Base-by-base conservation (phyloP, 495 filamentous ascomycete species). In the Friedmanniomyces endolithicus region DNA sequence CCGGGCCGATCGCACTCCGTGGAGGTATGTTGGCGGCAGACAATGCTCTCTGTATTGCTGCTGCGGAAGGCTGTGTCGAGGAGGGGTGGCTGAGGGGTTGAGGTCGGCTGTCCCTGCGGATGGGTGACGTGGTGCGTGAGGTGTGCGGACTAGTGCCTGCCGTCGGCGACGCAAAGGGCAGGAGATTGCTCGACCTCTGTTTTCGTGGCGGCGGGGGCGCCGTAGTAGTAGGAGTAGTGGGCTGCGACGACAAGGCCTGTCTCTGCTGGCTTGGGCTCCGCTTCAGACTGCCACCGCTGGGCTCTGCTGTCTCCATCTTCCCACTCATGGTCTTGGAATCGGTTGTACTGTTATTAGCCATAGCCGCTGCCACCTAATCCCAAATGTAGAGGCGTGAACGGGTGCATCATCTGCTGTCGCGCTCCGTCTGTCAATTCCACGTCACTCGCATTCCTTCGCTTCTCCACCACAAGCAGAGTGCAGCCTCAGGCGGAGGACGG, bases 41-140 rank as follows among this genome's bases (percentile, higher is more conserved):
- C 27, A 88, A 70, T 41, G 79, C 78, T 62, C 80, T 78, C 59
- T 81, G 78, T 47, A 78, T 74, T 29, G 83, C 75, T 45, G 82
- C 74, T 17, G 78, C 75, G 50, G 83, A 75, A 25, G 81, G 76
- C 43, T 73, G 70, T 25, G 70, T 69, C 57, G 71, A 69, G 63
- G 67, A 68, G 43, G 73, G 47, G 62, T 61, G 66, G 2, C 69
- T 61, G 35, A 65, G 70, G 64, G 70, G 76, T 55, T 72, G 64
- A 19, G 70, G 68, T 62, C 85, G 76, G 52, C 71, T 72, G 1
- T 87, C 87, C 60, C 82, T 88, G 17, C 62, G 54, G 7, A 50
- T 50, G 1, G 68, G 68, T 8, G 68, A 70, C 20, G 55, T 59
- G 55, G 67, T 67, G 44, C 68, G 64, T 22, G 67, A 69, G 19